phyloP scores from a whole-genome alignment of 2,329 filamentous ascomycete genomes.

The Albophoma yamanashiensis region DNA sequence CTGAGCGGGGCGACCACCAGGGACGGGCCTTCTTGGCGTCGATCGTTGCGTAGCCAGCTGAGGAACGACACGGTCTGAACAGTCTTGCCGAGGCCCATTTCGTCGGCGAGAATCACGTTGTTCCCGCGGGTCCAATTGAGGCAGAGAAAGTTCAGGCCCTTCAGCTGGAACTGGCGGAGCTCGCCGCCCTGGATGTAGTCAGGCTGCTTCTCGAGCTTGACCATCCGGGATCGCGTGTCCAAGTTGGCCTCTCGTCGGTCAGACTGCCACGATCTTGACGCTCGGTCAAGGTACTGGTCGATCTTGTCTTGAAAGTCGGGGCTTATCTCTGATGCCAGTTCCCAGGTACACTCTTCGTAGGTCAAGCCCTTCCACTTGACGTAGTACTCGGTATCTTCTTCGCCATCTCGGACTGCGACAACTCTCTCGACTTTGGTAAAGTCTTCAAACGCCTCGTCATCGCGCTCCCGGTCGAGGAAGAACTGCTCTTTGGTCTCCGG shows the following conservation, averaged over 20 bases:
- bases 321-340: constrained; percentile 63
- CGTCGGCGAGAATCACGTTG: constrained; percentile 94
- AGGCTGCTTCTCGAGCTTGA: constrained; percentile 68
- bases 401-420: constrained; percentile 71
- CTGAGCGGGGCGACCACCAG: constrained; percentile 95
- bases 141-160: constrained; percentile 86
- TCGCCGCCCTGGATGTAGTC: constrained; percentile 76
- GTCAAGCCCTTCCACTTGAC: constrained; percentile 95
- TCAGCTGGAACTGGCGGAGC: constrained; percentile 86
- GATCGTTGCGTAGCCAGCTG: constrained; percentile 88
- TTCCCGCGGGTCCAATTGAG: constrained; percentile 92
- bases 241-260: constrained; percentile 67
- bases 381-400: constrained; percentile 76
- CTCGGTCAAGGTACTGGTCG: constrained; percentile 80
- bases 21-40: constrained; percentile 86
- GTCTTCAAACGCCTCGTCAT: constrained; percentile 78
- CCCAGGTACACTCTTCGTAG: constrained; percentile 95
- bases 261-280: constrained; percentile 69
- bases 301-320: constrained; percentile 78
- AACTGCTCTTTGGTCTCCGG: constrained; percentile 88
- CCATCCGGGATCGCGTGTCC: constrained; percentile 63
- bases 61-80: constrained; percentile 96
- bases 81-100: constrained; percentile 98
- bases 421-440: constrained; percentile 90
- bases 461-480: constrained; percentile 86